These are phyloP conservation scores for Pseudoneurospora amorphoporcata DNA, from an alignment of 495 filamentous ascomycete genomes.

Conservation along the genomic window DNA sequence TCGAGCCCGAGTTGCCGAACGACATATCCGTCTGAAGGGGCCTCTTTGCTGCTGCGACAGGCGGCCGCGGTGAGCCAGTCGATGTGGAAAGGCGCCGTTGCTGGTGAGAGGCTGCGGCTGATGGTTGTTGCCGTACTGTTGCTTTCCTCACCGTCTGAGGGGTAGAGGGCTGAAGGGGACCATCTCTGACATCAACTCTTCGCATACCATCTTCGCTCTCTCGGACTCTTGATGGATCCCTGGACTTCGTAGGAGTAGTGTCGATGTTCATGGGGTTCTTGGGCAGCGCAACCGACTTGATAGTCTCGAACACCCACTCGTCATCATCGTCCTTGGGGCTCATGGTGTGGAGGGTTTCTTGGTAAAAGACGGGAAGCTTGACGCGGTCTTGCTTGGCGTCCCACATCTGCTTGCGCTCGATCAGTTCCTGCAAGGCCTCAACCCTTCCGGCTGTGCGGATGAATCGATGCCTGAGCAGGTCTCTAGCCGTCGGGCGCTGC, in stretches of 20 bases:
- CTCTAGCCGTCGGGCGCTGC: constrained; percentile 71
- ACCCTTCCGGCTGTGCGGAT: constrained; percentile 76
- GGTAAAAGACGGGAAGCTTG: constrained; percentile 68
- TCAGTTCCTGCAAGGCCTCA: constrained; percentile 75
- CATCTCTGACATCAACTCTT: constrained; percentile 49
- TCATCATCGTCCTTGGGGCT: constrained; percentile 60
- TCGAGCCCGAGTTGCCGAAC: constrained; percentile 84
- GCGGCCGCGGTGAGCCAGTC: constrained; percentile 34
- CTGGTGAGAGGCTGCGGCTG: constrained; percentile 21
- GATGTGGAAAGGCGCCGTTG: constrained; percentile 26
- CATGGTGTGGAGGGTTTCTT: constrained; percentile 77
- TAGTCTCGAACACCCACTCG: constrained; percentile 97
- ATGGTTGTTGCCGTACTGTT: constrained; percentile 44
- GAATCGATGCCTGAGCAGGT: constrained; percentile 84
- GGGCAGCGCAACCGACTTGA: constrained; percentile 49
- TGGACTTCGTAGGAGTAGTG: constrained; percentile 24
- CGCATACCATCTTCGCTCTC: constrained; percentile 47
- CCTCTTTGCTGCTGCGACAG: constrained; percentile 54
- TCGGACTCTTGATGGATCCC: constrained; percentile 42
- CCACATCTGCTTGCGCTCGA: constrained; percentile 72
- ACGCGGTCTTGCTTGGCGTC: constrained; percentile 54
- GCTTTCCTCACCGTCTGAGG: constrained; percentile 40
- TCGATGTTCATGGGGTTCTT: constrained; percentile 26
- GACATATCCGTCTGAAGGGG: constrained; percentile 74
- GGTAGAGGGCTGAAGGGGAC: constrained; percentile 40